These are phyloP conservation scores for Colletotrichum sublineola DNA, from an alignment of 2,329 filamentous ascomycete species.

Conservation along the genomic window DNA sequence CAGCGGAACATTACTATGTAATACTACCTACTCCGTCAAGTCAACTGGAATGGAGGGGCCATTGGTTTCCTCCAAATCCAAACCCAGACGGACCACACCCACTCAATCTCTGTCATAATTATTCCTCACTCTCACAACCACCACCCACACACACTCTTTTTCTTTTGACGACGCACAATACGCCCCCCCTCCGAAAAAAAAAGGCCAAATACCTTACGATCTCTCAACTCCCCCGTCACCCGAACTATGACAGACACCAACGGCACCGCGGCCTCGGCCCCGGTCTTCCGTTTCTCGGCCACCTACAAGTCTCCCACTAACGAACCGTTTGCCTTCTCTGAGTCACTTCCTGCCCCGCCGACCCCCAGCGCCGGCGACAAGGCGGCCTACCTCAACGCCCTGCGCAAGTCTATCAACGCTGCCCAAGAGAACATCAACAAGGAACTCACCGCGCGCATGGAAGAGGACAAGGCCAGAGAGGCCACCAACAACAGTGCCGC, in stretches of 20 bases:
- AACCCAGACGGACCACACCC: constrained; percentile 27
- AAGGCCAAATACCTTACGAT: neutral
- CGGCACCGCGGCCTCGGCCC: constrained; percentile 18
- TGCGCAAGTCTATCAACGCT: constrained; percentile 68
- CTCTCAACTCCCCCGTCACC: neutral
- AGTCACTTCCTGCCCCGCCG: constrained; percentile 52
- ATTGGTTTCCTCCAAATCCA: neutral
- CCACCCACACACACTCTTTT: neutral
- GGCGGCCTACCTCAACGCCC: constrained; percentile 68
- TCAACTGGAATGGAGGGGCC: constrained; percentile 31
- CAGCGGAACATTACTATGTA: constrained; percentile 35
- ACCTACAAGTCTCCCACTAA: constrained; percentile 67
- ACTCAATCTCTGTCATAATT: constrained; percentile 32
- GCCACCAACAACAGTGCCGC: constrained; percentile 47
- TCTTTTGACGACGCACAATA: constrained; percentile 9
- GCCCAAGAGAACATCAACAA: constrained; percentile 78
- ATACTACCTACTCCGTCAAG: neutral
- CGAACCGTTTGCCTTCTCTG: constrained; percentile 60
- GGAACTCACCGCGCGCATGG: constrained; percentile 81
- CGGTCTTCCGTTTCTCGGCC: constrained; percentile 56
- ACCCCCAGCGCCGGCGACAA: constrained; percentile 61
- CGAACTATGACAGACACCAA: constrained; percentile 28
- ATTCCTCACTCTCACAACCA: neutral
- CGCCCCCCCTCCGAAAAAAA: neutral
- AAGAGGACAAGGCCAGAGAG: constrained; percentile 73